Evolutionary conservation across 2,329 filamentous ascomycete species (phyloP).

Genomic region (Penicillium sp.): DNA sequence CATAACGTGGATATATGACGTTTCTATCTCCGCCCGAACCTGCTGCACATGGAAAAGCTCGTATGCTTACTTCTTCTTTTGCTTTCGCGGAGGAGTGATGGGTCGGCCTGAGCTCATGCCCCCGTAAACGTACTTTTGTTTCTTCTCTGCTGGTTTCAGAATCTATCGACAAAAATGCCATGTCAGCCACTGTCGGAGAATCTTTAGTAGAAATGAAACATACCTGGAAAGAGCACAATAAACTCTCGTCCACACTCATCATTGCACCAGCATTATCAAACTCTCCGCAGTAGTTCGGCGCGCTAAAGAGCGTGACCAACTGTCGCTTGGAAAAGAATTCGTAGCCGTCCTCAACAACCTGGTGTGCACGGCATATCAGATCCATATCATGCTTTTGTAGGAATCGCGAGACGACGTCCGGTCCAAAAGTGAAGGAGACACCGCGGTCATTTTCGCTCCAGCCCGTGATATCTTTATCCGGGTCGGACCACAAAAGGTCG

Average conservation of each 20-base stretch:
- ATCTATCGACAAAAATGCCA: constrained; percentile 62
- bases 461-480: constrained; percentile 98
- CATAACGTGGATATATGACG: constrained; percentile 34
- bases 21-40: constrained; percentile 88
- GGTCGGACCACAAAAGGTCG: constrained; percentile 97
- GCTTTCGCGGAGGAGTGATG: constrained; percentile 73
- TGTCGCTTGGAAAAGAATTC: constrained; percentile 99
- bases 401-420: constrained; percentile 96
- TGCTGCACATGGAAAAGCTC: constrained; percentile 76
- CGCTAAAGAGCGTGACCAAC: constrained; percentile 95
- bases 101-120: constrained; percentile 72
- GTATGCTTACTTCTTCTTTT: constrained; percentile 73
- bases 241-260: constrained; percentile 99
- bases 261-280: constrained; percentile 99
- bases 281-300: constrained; percentile 98
- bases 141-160: constrained; percentile 99
- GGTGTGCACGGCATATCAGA: constrained; percentile 96
- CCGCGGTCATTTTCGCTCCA: constrained; percentile 99
- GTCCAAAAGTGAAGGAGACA: constrained; percentile 98
- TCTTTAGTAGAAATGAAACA: constrained; percentile 22
- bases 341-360: constrained; percentile 98
- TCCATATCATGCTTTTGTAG: constrained; percentile 99
- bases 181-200: constrained; percentile 18
- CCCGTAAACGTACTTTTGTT: constrained; percentile 97
- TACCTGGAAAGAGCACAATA: constrained; percentile 99